Base-by-base conservation (phyloP, 441 rosid genomes). In the Gossypium schwendimanii region DNA sequence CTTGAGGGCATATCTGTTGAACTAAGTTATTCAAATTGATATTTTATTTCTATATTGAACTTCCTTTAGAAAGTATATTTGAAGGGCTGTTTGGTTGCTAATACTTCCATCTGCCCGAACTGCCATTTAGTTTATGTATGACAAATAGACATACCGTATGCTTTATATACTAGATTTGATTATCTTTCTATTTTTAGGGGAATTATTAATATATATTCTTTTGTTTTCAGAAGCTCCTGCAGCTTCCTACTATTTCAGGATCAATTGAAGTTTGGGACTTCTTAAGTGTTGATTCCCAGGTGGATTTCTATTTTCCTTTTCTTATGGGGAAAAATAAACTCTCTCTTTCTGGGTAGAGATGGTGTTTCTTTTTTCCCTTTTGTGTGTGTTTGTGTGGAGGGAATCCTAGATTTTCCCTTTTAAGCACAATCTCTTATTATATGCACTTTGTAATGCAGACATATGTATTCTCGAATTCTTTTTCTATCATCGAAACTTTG, bases 191-290 rank as follows among this genome's bases (percentile, higher is more conserved):
- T 44, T 77, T 78, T 60, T 62, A 33, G 55, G 26, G 64, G 14
- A 28, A 7, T 41, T 70, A 14, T 31, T 57, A 55, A 62, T 47
- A 23, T 15, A 39, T 39, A 39, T 39, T 33, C 65, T 18, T 73
- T 15, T 76, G 47, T 83, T 72, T 67, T 68, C 91, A 90, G 95
- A 84, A 81, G 76, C 85, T 90, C 21, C 77, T 90, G 84, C 98
- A 89, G 82, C 89, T 87, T 81, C 98, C 96, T 65, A 91, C 83
- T 76, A 74, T 96, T 81, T 92, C 99, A 57, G 98, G 97, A 77
- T 96, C 98, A 18, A 88, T 96, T 81, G 99, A 96, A 82, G 98
- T 96, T 76, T 92, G 99, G 99, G 98, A 93, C 87, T 96, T 96
- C 76, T 88, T 96, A 71, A 92, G 95, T 72, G 93, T 96, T 74